Percentiles rank a stretch among this genome's conserved stretches.
phyloP scores from a whole-genome alignment of 139 green algal species.

The Chlorella sp. region DNA sequence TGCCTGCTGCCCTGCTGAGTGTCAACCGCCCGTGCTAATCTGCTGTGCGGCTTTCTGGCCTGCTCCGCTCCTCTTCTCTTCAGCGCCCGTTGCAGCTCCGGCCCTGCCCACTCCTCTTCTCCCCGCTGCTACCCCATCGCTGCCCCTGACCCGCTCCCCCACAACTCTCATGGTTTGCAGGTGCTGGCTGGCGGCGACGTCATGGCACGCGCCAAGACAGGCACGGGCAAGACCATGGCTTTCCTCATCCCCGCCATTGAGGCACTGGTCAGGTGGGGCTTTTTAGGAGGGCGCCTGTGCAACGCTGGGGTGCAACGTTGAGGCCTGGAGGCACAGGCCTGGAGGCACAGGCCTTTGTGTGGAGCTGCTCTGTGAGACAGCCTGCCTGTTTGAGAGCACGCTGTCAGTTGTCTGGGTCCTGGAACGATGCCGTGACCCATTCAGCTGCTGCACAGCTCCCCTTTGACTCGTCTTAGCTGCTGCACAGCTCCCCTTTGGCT shows the following conservation, averaged over 20 bases:
- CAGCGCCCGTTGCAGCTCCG: not conserved
- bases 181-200: constrained; percentile 64
- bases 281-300: not conserved
- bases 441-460: not conserved
- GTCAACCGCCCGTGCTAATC: not conserved
- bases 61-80: not conserved
- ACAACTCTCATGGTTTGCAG: not conserved
- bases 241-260: constrained; percentile 83
- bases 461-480: too few relatives aligned
- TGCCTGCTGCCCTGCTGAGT: too few relatives aligned
- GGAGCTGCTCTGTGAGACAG: not conserved
- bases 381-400: not conserved
- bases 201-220: constrained; percentile 87
- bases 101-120: not conserved
- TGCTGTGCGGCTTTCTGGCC: not conserved
- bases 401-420: not conserved
- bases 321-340: not conserved
- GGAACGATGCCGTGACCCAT: not conserved
- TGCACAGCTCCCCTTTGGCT: not conserved
- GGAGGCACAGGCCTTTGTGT: not conserved
- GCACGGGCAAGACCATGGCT: constrained; percentile 85
- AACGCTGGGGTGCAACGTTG: not conserved
- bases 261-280: constrained; percentile 20
- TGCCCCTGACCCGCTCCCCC: not conserved
- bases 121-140: not conserved